phyloP scores from a whole-genome alignment of 345 rosid species.

The Hibiscus tridactylites region DNA sequence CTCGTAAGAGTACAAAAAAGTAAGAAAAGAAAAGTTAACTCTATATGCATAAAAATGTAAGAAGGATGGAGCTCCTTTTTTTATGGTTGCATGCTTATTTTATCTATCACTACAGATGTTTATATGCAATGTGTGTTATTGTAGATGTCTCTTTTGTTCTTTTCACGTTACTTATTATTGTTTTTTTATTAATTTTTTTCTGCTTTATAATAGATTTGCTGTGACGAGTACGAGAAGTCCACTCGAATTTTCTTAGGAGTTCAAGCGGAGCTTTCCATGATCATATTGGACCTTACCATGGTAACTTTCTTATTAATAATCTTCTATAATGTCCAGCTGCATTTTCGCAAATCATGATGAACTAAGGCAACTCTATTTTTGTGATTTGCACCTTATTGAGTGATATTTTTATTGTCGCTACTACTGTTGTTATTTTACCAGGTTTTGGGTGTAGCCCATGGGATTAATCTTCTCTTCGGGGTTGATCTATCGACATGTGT shows the following conservation, averaged over 20 bases:
- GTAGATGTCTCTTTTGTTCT: background rate
- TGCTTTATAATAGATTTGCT: slow-evolving; percentile 54
- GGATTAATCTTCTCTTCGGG: slow-evolving; percentile 78
- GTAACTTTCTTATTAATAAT: slow-evolving; percentile 26
- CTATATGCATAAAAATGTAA: too few species aligned
- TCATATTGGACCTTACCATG: slow-evolving; percentile 74
- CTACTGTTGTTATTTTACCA: slow-evolving; percentile 25
- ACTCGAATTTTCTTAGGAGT: slow-evolving; percentile 74
- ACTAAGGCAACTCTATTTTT: background rate
- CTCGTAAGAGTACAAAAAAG: too few species aligned
- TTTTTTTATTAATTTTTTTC: background rate
- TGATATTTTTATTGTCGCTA: slow-evolving; percentile 6
- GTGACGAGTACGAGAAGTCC: slow-evolving; percentile 73
- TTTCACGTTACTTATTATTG: background rate
- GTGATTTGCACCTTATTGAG: background rate
- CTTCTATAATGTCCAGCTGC: too few species aligned
- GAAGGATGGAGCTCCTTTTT: background rate
- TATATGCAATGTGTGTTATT: background rate
- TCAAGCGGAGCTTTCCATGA: slow-evolving; percentile 72
- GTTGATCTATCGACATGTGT: slow-evolving; percentile 74
- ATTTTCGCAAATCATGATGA: too few species aligned
- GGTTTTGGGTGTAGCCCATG: slow-evolving; percentile 93
- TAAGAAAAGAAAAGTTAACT: too few species aligned
- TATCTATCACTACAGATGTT: background rate
- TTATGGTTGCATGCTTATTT: background rate